These are phyloP conservation scores for Leccinum truebloodii DNA, from an alignment of 768 basidiomycete species.

Conservation along the genomic window DNA sequence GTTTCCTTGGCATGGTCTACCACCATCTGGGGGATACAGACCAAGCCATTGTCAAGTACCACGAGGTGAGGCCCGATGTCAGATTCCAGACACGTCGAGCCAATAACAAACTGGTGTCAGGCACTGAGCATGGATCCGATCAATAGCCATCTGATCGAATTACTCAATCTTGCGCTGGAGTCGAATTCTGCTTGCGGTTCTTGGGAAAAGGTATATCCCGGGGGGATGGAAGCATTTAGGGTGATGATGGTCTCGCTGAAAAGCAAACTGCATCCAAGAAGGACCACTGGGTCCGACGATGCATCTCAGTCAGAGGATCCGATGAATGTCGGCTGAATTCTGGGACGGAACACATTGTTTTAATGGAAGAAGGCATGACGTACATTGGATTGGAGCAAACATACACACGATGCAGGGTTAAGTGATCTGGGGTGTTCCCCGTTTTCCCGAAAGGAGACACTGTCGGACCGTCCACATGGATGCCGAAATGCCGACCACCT, in stretches of 20 bases:
- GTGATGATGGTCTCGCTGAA: constrained; percentile 36
- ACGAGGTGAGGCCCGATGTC: constrained; percentile 61
- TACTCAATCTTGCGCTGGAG: constrained; percentile 81
- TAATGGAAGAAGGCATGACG: constrained; percentile 20
- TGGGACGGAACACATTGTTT: constrained; percentile 24
- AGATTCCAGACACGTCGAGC: background rate
- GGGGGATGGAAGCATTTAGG: constrained; percentile 35
- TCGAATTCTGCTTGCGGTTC: constrained; percentile 35
- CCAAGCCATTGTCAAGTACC: constrained; percentile 85
- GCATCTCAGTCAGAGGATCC: constrained; percentile 27
- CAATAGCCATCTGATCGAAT: constrained; percentile 76
- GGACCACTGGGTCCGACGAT: constrained; percentile 15
- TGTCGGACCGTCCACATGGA: constrained; percentile 10
- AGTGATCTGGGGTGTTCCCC: constrained; percentile 32
- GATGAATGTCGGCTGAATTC: constrained; percentile 34
- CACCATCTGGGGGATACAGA: constrained; percentile 75
- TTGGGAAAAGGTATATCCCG: constrained; percentile 36
- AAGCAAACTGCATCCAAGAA: constrained; percentile 29
- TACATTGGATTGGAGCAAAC: constrained; percentile 25
- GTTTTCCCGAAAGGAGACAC: constrained; percentile 4
- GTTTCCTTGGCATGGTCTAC: constrained; percentile 86
- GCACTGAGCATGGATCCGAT: constrained; percentile 82
- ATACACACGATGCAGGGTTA: constrained; percentile 23
- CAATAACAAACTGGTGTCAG: constrained; percentile 35
- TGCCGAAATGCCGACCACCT: constrained; percentile 36